A percentile compares a stretch with the other conserved stretches of the same genome.
Evolutionary conservation across 345 rosid genomes (phyloP).

Genomic region (Aethionema arabicum): DNA sequence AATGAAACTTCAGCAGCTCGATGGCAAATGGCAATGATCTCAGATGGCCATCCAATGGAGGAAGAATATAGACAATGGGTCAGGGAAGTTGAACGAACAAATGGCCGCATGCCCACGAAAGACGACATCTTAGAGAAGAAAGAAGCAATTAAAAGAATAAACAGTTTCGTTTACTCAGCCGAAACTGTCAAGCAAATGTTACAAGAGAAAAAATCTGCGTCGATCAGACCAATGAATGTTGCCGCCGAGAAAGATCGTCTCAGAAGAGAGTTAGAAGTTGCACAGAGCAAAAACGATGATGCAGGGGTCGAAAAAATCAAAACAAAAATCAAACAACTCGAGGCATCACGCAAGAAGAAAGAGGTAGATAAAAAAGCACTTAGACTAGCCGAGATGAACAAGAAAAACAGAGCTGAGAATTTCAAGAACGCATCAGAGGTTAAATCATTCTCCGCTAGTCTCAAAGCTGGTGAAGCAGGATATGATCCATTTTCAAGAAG

Average conservation of each 20-base stretch:
- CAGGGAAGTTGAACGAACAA: conserved; percentile 80
- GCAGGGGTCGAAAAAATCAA: conserved; percentile 80
- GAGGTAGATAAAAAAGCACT: conserved; percentile 72
- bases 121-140: conserved; percentile 84
- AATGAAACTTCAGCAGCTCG: conserved; percentile 90
- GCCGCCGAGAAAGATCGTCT: conserved; percentile 97
- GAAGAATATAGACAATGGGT: conserved; percentile 89
- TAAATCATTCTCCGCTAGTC: conserved; percentile 51
- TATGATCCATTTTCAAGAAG: conserved; percentile 98
- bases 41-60: conserved; percentile 84
- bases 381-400: conserved; percentile 92
- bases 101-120: conserved; percentile 82
- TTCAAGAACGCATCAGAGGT: conserved; percentile 87
- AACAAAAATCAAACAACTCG: conserved; percentile 68
- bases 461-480: conserved; percentile 97
- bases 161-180: conserved; percentile 81
- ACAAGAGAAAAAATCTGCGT: conserved; percentile 91
- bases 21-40: conserved; percentile 99
- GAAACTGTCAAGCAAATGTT: conserved; percentile 95
- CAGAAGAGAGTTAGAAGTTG: conserved; percentile 81
- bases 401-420: conserved; percentile 90
- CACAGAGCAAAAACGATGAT: conserved; percentile 66
- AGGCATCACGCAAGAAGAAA: conserved; percentile 68
- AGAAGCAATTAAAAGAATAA: conserved; percentile 68
- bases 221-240: conserved; percentile 81